Evolutionary conservation across 306 rosid genomes (phyloP), one percentile per base, ranked within the genome.

Genomic region (Cicer arietinum): DNA sequence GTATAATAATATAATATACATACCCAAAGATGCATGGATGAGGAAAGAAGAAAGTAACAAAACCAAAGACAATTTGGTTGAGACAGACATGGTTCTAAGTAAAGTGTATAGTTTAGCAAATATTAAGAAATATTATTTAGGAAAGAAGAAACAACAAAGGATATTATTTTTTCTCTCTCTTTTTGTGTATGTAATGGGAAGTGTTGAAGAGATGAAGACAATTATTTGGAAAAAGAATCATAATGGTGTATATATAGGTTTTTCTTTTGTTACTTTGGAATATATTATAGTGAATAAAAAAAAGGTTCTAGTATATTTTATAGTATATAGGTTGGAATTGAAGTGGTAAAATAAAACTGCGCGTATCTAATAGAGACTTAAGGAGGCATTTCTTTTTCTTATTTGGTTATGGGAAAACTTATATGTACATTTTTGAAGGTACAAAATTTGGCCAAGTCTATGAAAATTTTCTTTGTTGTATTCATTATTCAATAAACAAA

Each of bases 11-110:
- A 20, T 57, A 22, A 5, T 25, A 58, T 11, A 65, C 59, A 7
- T 50, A 82, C 82, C 82, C 0, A 71, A 13, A 82, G 79, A 77
- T 57, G 67, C 71, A 65, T 57, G 75, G 52, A 82, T 57, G 76
- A 71, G 69, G 42, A 82, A 42, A 35, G 82, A 82, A 47, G 85
- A 77, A 43, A 82, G 42, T 2, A 77, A 35, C 10, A 77, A 69
- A 40, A 82, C 62, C 76, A 77, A 77, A 77, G 85, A 5, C 30
- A 77, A 10, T 73, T 72, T 82, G 16, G 13, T 59, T 42, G 62
- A 82, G 73, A 59, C 51, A 77, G 79, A 44, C 82, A 82, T 77
- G 79, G 53, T 30, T 81, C 41, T n/a, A 47, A n/a, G 17, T 73
- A 17, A 39, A 58, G 71, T 14, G 66, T 59, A 25, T 35, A 12